A percentile compares a stretch with the other conserved stretches of the same genome.
These are phyloP conservation scores for Xerocomellus intermedius DNA, from an alignment of 768 basidiomycete genomes.

Conservation along the genomic window DNA sequence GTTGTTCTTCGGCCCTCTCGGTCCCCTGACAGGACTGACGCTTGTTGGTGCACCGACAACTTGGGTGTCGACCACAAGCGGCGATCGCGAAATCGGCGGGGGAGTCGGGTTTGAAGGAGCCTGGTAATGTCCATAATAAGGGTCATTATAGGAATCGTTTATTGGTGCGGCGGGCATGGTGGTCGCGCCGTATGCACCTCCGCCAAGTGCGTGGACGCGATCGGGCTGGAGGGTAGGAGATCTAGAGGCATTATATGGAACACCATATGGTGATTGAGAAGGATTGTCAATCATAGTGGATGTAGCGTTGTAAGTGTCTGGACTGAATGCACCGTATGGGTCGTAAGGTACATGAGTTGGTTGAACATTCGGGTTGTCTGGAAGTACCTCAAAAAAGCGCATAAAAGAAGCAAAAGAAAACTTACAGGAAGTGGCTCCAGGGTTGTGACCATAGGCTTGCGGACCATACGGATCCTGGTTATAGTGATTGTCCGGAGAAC, in stretches of 20 bases:
- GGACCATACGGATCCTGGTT: slow-evolving; percentile 29
- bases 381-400: slow-evolving; percentile 2
- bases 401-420: slow-evolving; percentile 2
- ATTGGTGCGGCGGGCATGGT: slow-evolving; percentile 42
- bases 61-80: slow-evolving; percentile 42
- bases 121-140: slow-evolving; percentile 29
- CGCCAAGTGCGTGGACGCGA: slow-evolving; percentile 57
- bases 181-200: slow-evolving; percentile 53
- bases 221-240: slow-evolving; percentile 34
- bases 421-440: slow-evolving; percentile 57
- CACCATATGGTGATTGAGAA: slow-evolving; percentile 15
- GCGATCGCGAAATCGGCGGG: slow-evolving; percentile 36
- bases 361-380: slow-evolving; percentile 57
- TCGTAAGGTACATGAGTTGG: slow-evolving; percentile 54
- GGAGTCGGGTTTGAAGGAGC: slow-evolving; percentile 18
- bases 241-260: slow-evolving; percentile 12
- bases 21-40: slow-evolving; percentile 44
- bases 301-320: slow-evolving; percentile 41
- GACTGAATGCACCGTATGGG: slow-evolving; percentile 42
- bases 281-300: slow-evolving; percentile 12
- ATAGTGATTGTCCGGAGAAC: slow-evolving; percentile 20
- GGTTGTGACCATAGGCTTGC: slow-evolving; percentile 50
- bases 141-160: slow-evolving; percentile 27
- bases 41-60: slow-evolving; percentile 22
- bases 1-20: slow-evolving; percentile 35